Base-by-base conservation (phyloP, 768 basidiomycete species). In the Tylopilus rubrobrunneus region DNA sequence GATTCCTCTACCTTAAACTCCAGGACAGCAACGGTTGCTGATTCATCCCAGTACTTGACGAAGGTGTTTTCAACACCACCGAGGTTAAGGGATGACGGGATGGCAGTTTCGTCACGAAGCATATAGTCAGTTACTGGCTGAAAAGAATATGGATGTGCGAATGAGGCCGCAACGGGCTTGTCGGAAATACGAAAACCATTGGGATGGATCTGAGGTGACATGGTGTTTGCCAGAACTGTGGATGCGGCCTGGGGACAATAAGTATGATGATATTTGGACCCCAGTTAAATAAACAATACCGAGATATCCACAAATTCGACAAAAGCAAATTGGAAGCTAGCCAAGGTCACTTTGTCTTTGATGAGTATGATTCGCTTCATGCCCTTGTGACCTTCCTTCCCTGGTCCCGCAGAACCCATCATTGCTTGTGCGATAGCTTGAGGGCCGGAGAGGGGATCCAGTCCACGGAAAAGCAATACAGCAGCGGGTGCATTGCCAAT, bases 11-110 rank as follows among this genome's bases (percentile, higher is more conserved):
- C 88, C 64, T 89, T 82, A 64, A 92, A 92, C 61, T 89, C 87
- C 44, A 91, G 73, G 12, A 87, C 79, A 33, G 86, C 85, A 25
- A 84, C 79, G 1, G 83, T 87, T 1, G 90, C 87, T 33, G 75
- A 81, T 63, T 95, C 92, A 61, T 98, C 95, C 93, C 96, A 96
- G 69, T 98, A 98, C 53, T 84, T 77, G 23, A 91, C 86, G 82
- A 85, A 91, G 7, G 78, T 73, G 40, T 80, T 83, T 60, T 90
- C 87, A 25, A 76, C 76, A 14, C 89, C 87, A 27, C 91, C 91
- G 7, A 92, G 74, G 54, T 76, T 80, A 25, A 76, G 60, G 2
- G 89, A 85, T 5, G 88, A 87, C 25, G 76, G 63, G 40, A 93
- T 73, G 57, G 86, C 88, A 12, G 87, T 81, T 56, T 92, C 91